Base-by-base conservation (phyloP, 768 basidiomycete genomes). In the Boletus subcaerulescens region DNA sequence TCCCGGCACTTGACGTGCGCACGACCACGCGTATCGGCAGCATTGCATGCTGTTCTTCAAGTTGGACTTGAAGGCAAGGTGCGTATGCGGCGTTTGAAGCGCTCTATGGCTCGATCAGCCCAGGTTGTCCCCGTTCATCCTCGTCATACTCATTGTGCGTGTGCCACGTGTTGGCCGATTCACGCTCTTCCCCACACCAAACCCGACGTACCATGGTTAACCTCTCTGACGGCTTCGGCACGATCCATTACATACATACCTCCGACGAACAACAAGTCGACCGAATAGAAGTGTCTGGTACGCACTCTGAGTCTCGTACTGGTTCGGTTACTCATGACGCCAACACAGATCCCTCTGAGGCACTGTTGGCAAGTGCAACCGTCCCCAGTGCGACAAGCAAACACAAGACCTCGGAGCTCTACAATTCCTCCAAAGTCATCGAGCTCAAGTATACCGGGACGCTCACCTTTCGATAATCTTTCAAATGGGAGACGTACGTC, bases 401-500 rank as follows among this genome's bases (percentile, higher is more conserved):
- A 69, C 73, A 77, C 61, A 92, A 92, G 75, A 83, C 80, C 0
- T 62, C 93, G 22, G 86, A 91, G 60, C 77, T 93, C 1, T 80
- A 77, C 72, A 92, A 93, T 66, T 91, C 91, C 0, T 82, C 83
- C 0, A 77, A 74, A 0, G 62, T 83, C 17, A 82, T 92, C 14
- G 88, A 89, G 62, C 75, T 93, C 38, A 87, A 84, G 63, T 85
- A 80, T 56, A 86, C 84, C 0, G 91, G 91, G 1, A 85, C 84
- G 0, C 64, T 93, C 38, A 77, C 81, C 3, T 91, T 91, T 71
- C 79, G 80, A 51, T 93, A 91, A 91, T 62, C 71, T 1, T 93
- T 93, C 70, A 80, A 80, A 63, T 93, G 88, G 88, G 90, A 92
- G 74, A 80, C 85, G 89, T 92, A 58, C 70, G 87, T 79, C 41